Conservation (phyloP, 345 rosid genomes). For the Abelmoschus esculentus region DNA sequence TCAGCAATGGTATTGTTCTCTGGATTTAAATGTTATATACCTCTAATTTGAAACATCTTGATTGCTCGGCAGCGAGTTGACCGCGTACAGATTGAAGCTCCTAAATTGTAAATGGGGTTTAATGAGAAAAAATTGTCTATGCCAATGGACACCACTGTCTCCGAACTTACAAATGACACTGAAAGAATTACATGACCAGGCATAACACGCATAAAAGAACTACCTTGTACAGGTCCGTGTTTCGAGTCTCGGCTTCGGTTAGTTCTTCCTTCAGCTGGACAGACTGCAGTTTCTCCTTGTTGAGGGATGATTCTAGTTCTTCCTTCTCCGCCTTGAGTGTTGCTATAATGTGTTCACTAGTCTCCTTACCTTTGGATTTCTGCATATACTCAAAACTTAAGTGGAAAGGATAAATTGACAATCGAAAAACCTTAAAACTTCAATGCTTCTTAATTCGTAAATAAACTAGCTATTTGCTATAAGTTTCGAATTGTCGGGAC, state of each 20-base stretch:
- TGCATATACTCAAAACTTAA: slow-evolving; percentile 20
- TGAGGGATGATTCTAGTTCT: slow-evolving; percentile 61
- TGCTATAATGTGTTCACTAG: slow-evolving; percentile 33
- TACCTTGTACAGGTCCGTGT: slow-evolving; percentile 81
- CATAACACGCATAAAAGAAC: not conserved
- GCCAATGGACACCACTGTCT: not conserved
- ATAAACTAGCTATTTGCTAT: not conserved
- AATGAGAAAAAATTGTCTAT: not conserved
- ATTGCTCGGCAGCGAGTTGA: slow-evolving; percentile 94
- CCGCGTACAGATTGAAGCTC: slow-evolving; percentile 95
- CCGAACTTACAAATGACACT: not conserved
- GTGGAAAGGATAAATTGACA: not conserved
- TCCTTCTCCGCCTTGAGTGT: slow-evolving; percentile 72
- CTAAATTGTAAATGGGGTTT: slow-evolving; percentile 25
- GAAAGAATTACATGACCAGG: not conserved
- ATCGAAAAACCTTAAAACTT: not conserved
- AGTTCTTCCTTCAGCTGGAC: slow-evolving; percentile 71
- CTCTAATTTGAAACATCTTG: slow-evolving; percentile 98
- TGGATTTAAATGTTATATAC: slow-evolving; percentile 26
- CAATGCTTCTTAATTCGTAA: not conserved
- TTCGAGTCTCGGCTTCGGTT: slow-evolving; percentile 63
- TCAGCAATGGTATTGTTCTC: not conserved
- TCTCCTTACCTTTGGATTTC: slow-evolving; percentile 48
- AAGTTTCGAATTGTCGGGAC: not conserved
- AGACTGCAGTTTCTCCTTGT: slow-evolving; percentile 61